Conservation (phyloP, 31 red algal species). For the Asparagopsis taxiformis region DNA sequence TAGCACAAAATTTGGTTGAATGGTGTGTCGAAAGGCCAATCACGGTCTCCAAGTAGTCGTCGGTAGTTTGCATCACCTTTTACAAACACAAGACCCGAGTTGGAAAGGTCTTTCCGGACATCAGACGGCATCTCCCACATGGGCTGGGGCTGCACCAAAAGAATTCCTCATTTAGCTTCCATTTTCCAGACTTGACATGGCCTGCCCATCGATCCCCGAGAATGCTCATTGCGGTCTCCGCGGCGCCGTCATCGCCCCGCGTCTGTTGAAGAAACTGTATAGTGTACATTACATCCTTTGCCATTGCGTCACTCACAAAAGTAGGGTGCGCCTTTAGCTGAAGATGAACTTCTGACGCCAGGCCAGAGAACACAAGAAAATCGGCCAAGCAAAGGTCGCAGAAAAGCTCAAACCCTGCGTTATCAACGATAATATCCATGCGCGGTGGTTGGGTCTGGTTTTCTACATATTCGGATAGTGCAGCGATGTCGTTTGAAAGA, state of each 20-base stretch:
- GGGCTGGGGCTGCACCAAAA: constrained; percentile 92
- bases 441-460: constrained; percentile 5
- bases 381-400: constrained; percentile 93
- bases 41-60: constrained; percentile 82
- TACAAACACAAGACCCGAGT: constrained; percentile 69
- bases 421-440: constrained; percentile 94
- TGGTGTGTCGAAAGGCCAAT: constrained; percentile 73
- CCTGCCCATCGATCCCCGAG: constrained; percentile 64
- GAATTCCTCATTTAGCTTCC: constrained; percentile 74
- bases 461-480: constrained; percentile 53
- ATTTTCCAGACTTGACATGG: constrained; percentile 50
- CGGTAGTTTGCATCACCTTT: constrained; percentile 99
- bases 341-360: constrained; percentile 54
- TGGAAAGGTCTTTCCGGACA: constrained; percentile 20
- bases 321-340: constrained; percentile 93
- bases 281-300: constrained; percentile 73
- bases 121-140: constrained; percentile 91
- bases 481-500: constrained; percentile 68
- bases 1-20: constrained; percentile 76
- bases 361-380: constrained; percentile 57
- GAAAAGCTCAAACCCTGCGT: constrained; percentile 97
- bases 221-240: background rate
- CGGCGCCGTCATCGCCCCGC: background rate
- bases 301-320: constrained; percentile 95
- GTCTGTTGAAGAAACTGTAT: constrained; percentile 47